Evolutionary conservation across 2,329 filamentous ascomycete species (phyloP).

Genomic region (Hymenoscyphus repandus): DNA sequence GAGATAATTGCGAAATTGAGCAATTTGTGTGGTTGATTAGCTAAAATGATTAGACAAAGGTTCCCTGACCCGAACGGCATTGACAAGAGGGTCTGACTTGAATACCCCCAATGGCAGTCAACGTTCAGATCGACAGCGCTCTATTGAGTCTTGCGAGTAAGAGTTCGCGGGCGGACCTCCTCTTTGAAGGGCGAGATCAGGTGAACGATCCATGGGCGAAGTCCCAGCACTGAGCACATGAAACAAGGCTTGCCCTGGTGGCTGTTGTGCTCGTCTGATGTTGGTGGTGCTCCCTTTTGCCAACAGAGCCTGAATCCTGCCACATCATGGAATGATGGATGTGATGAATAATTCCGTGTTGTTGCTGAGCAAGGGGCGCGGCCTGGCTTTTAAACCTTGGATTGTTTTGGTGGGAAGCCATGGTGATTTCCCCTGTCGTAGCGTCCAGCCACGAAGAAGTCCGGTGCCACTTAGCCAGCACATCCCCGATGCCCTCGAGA

Average conservation of each 20-base stretch:
- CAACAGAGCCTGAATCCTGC: neutral
- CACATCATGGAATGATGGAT: neutral
- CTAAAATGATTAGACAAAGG: neutral
- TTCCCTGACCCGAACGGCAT: too few species aligned
- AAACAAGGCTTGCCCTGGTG: neutral
- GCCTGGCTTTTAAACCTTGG: neutral
- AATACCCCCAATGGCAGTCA: too few species aligned
- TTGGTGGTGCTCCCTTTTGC: neutral
- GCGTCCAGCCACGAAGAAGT: constrained; percentile 5
- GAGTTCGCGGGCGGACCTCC: too few species aligned
- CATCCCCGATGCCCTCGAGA: neutral
- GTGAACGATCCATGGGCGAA: too few species aligned
- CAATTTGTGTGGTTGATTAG: constrained; percentile 5
- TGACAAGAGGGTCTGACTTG: too few species aligned
- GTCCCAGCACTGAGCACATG: neutral
- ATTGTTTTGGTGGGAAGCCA: constrained; percentile 5
- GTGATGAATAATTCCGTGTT: neutral
- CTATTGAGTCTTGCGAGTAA: too few species aligned
- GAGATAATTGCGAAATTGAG: constrained; percentile 2
- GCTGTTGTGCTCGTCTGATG: neutral
- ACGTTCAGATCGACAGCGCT: too few species aligned
- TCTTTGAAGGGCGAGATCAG: too few species aligned
- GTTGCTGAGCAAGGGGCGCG: neutral
- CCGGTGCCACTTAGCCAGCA: constrained; percentile 12
- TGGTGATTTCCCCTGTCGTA: constrained; percentile 11